Evolutionary conservation across 2,329 filamentous ascomycete species (phyloP).

Genomic region (Lachnellula willkommii): DNA sequence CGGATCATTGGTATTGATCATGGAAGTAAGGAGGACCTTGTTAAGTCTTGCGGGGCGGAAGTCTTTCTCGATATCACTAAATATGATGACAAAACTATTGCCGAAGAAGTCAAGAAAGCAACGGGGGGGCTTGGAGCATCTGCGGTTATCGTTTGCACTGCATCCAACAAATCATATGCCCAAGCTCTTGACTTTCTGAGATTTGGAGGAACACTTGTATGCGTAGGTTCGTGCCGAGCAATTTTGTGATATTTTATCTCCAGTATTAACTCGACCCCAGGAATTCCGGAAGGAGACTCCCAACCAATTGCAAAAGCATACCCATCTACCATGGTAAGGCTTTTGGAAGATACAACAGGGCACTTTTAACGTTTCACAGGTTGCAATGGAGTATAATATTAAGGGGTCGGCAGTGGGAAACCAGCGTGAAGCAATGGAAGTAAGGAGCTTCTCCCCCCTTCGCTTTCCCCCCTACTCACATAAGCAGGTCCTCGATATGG

Average conservation of each 20-base stretch:
- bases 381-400: conserved; percentile 41
- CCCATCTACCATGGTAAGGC: conserved; percentile 33
- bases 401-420: conserved; percentile 47
- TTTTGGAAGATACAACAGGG: background rate
- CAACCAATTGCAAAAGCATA: conserved; percentile 41
- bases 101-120: conserved; percentile 49
- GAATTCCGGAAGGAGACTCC: conserved; percentile 41
- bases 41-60: conserved; percentile 57
- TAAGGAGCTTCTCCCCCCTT: background rate
- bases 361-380: conserved; percentile 10
- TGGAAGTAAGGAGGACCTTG: conserved; percentile 53
- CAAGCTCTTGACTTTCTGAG: conserved; percentile 44
- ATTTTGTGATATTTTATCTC: background rate
- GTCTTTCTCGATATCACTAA: conserved; percentile 59
- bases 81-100: conserved; percentile 44
- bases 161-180: conserved; percentile 45
- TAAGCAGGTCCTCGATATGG: conserved; percentile 38
- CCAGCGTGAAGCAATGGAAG: conserved; percentile 43
- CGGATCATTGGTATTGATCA: conserved; percentile 63
- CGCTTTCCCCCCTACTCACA: background rate
- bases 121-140: conserved; percentile 55
- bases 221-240: conserved; percentile 36
- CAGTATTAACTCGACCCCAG: background rate
- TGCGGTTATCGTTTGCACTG: conserved; percentile 51
- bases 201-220: conserved; percentile 46